Base-by-base conservation (phyloP, 2,329 filamentous ascomycete genomes). In the Alternaria sp. region DNA sequence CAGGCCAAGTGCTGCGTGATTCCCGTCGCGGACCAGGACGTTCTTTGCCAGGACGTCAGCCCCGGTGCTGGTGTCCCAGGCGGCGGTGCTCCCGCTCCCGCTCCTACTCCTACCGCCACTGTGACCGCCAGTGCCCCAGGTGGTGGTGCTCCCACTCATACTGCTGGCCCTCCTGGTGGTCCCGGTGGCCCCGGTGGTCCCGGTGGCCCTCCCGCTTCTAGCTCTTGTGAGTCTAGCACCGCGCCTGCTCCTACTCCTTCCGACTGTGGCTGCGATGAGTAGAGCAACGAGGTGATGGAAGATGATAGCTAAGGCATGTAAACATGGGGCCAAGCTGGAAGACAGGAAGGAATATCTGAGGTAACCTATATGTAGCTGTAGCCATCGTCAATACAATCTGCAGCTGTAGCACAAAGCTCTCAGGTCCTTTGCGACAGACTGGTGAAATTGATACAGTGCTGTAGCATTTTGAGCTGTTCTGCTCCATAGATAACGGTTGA, bases 1-100 rank as follows among this genome's bases (percentile, higher is more conserved):
- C 58, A 58, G 29, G 58, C 58, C 39, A 61, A 58, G 24, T 61
- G 58, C 54, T 61, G 58, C 26, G 54, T 57, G 2, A 46, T 61
- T 50, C 58, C 58, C 28, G 39, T 54, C n/a, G 37, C 44, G 6
- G 50, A 21, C 29, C 58, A 61, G 45, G 58, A 40, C 45, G 14
- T 61, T 13, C 41, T 61, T n/a, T 61, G 58, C 50, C 37, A 53
- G 48, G 54, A 54, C 39, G 58, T 61, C 29, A 58, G 50, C 50
- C 54, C 58, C 7, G 26, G 40, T 41, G 49, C 33, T 11, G 36
- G 51, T 29, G 51, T 21, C 40, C 37, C 26, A 40, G 51, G 51
- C 24, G 51, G 49, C 1, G 45, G 39, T 14, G 24, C 39, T 42
- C 39, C 39, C 31, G 34, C 34, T 21, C 37, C 37, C 14, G 31